Evolutionary conservation across 176 grass and related monocot genomes (phyloP).

Genomic region (Lolium rigidum): DNA sequence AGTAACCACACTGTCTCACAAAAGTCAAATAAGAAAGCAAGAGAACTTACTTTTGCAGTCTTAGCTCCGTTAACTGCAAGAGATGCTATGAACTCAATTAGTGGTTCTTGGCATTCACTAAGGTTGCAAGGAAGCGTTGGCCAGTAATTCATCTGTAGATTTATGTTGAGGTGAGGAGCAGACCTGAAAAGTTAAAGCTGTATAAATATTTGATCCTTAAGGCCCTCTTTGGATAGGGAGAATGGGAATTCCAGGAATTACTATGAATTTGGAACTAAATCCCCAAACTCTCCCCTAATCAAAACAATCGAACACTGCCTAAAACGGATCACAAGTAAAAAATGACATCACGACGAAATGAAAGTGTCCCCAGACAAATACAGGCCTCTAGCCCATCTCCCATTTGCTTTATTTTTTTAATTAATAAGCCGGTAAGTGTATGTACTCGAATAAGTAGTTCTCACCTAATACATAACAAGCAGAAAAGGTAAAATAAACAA

Average conservation of each 20-base stretch:
- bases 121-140: slow-evolving; percentile 81
- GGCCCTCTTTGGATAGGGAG: neutral
- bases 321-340: slow-evolving; percentile 20
- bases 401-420: neutral
- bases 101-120: slow-evolving; percentile 86
- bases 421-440: neutral
- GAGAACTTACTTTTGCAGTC: slow-evolving; percentile 70
- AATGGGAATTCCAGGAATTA: neutral
- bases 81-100: slow-evolving; percentile 76
- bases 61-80: slow-evolving; percentile 82
- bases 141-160: slow-evolving; percentile 97
- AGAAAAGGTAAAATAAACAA: neutral
- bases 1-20: neutral
- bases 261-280: neutral
- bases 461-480: neutral
- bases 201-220: slow-evolving; percentile 37
- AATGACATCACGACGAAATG: neutral
- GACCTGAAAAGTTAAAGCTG: slow-evolving; percentile 59
- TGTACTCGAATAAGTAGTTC: slow-evolving; percentile 6
- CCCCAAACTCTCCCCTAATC: neutral
- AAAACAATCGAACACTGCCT: neutral
- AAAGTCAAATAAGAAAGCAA: slow-evolving; percentile 23
- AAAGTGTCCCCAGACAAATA: neutral
- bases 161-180: slow-evolving; percentile 84
- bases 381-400: neutral